These are phyloP conservation scores for Hirschfeldia incana DNA, from an alignment of 345 rosid species.

Conservation along the genomic window DNA sequence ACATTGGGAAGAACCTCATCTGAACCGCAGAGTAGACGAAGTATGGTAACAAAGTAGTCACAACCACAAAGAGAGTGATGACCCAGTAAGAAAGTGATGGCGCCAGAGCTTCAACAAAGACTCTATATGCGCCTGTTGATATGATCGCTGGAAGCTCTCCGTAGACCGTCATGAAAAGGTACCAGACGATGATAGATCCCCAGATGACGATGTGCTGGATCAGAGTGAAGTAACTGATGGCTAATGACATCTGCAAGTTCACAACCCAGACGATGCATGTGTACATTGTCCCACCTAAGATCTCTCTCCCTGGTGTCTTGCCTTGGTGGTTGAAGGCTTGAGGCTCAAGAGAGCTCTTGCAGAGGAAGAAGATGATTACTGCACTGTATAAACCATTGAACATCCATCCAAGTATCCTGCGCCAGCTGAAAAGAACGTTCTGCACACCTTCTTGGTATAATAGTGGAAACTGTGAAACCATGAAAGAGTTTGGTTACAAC, in stretches of 20 bases:
- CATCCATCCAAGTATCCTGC: constrained; percentile 78
- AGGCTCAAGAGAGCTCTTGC: constrained; percentile 57
- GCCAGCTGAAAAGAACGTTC: constrained; percentile 83
- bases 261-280: constrained; percentile 87
- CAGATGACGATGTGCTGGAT: constrained; percentile 71
- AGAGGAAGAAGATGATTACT: constrained; percentile 63
- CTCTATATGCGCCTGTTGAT: constrained; percentile 57
- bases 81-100: constrained; percentile 83
- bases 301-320: constrained; percentile 59
- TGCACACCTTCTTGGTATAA: constrained; percentile 94
- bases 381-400: constrained; percentile 66
- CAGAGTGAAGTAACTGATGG: constrained; percentile 76
- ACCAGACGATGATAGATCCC: constrained; percentile 72
- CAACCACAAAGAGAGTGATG: constrained; percentile 50
- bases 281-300: constrained; percentile 76
- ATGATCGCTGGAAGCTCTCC: constrained; percentile 50
- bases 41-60: constrained; percentile 62
- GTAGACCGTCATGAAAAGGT: constrained; percentile 62
- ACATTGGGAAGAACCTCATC: constrained; percentile 90
- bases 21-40: constrained; percentile 62
- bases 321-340: constrained; percentile 74
- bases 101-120: constrained; percentile 78
- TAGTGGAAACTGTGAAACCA: constrained; percentile 62
- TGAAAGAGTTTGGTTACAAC: background rate
- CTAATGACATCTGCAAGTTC: constrained; percentile 75